These are phyloP conservation scores for Peziza echinospora DNA, from an alignment of 495 filamentous ascomycete genomes.

Conservation along the genomic window DNA sequence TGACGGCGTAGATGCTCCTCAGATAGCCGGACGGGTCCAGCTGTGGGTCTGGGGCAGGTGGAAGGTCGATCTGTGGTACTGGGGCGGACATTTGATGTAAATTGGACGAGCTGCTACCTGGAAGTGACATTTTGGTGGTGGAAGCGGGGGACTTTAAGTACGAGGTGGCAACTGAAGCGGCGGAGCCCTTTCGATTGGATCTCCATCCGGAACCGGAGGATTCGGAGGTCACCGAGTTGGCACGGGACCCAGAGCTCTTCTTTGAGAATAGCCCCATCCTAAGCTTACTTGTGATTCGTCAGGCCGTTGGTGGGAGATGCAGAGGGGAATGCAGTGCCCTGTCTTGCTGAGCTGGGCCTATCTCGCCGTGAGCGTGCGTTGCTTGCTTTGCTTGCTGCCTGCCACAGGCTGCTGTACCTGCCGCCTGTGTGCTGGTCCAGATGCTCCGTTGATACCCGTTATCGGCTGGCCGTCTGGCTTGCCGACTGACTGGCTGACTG, in stretches of 20 bases:
- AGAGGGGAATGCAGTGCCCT: background rate
- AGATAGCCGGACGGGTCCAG: constrained; percentile 86
- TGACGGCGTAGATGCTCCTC: constrained; percentile 68
- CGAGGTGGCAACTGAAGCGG: too few relatives aligned
- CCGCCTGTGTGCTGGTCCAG: too few relatives aligned
- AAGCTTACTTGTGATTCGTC: constrained; percentile 3
- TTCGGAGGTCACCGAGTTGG: constrained; percentile 28
- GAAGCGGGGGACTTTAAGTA: too few relatives aligned
- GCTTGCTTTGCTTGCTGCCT: too few relatives aligned
- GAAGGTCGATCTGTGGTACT: constrained; percentile 41
- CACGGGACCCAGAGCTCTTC: constrained; percentile 32
- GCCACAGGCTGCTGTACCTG: too few relatives aligned
- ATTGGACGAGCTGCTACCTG: constrained; percentile 28
- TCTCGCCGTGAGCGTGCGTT: too few relatives aligned
- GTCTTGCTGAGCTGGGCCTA: too few relatives aligned
- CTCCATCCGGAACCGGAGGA: constrained; percentile 26
- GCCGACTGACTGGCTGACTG: too few relatives aligned
- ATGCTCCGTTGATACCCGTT: too few relatives aligned
- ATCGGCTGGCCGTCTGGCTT: too few relatives aligned
- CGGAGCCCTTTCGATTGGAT: constrained; percentile 29
- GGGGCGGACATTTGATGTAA: constrained; percentile 17
- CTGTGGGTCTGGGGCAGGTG: constrained; percentile 68
- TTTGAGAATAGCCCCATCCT: constrained; percentile 44
- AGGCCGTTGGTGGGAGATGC: background rate
- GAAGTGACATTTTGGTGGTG: constrained; percentile 13